Evolutionary conservation across 441 rosid genomes (phyloP).

Genomic region (Bruguiera hainesii): DNA sequence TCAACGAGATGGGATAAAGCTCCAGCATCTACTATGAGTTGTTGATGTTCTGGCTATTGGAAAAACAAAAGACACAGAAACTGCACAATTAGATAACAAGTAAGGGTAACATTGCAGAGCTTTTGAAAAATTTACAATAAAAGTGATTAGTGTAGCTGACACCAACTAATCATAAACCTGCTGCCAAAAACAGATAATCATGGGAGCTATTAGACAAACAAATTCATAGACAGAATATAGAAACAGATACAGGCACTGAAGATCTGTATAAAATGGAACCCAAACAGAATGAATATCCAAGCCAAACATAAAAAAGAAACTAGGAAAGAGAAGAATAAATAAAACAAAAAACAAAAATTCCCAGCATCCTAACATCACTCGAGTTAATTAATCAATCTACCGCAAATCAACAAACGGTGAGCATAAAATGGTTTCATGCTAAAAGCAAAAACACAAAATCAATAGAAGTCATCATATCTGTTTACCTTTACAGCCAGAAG

Average conservation of each 20-base stretch:
- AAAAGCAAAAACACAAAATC: too few species aligned
- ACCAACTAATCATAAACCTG: too few species aligned
- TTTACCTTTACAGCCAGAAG: constrained; percentile 86
- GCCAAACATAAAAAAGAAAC: neutral
- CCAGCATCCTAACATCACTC: neutral
- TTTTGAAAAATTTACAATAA: neutral
- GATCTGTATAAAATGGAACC: too few species aligned
- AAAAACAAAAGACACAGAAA: constrained; percentile 11
- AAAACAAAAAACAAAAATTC: neutral
- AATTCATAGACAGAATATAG: too few species aligned
- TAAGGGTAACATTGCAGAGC: neutral
- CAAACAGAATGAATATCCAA: neutral
- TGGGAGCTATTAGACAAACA: too few species aligned
- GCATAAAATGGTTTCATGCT: too few species aligned
- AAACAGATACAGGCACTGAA: too few species aligned
- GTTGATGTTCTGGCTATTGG: constrained; percentile 92
- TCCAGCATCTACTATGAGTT: constrained; percentile 83
- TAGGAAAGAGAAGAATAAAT: neutral
- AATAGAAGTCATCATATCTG: neutral
- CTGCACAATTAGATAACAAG: constrained; percentile 6
- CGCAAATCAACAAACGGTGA: too few species aligned
- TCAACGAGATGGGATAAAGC: constrained; percentile 74
- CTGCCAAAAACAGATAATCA: too few species aligned
- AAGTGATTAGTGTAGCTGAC: neutral
- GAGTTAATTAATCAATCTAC: neutral